Evolutionary conservation across 106 monocot genomes (phyloP), one percentile per base, ranked within the genome.

Genomic region (Acorus gramineus): DNA sequence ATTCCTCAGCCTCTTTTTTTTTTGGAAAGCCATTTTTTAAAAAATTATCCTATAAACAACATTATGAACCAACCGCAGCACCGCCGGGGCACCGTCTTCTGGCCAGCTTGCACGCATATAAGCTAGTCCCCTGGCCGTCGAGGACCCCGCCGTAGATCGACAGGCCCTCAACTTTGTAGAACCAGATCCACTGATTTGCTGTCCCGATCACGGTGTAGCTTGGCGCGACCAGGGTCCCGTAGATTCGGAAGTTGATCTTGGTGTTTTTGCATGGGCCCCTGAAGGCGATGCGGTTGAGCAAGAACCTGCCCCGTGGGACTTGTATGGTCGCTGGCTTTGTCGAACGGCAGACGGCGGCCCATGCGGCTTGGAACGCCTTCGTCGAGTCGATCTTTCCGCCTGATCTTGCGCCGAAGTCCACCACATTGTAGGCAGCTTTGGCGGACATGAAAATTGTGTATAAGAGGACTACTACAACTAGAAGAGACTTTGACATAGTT

Each of bases 171-270:
- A 76, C 84, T 43, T 76, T 66, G 65, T 64, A 43, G 12, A 81
- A 76, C 28, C 51, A 50, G 2, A 81, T 49, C 81, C 81, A 81
- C 8, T 48, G 42, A 28, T 28, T 28, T 1, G 28, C 28, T 3
- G 2, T 12, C 3, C 3, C 12, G 5, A 42, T 11, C 14, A 49
- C 11, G 66, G 62, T 69, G 13, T 43, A 52, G 7, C 72, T n/a
- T 8, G 79, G 53, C 0, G 79, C 82, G 3, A 79, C 61, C n/a
- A 86, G n/a, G 44, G 79, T 80, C 1, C 82, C 86, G 3, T 68
- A 4, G 53, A 80, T 66, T 7, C 28, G 2, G 6, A 86, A 12
- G n/a, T 28, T 63, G 42, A 72, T 55, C 2, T 2, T 11, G 1
- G 2, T 6, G 47, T 57, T 79, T 6, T 73, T 77, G 76, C 86